These are phyloP conservation scores for Achaetomiella virescens DNA, from an alignment of 495 filamentous ascomycete genomes.

Conservation along the genomic window DNA sequence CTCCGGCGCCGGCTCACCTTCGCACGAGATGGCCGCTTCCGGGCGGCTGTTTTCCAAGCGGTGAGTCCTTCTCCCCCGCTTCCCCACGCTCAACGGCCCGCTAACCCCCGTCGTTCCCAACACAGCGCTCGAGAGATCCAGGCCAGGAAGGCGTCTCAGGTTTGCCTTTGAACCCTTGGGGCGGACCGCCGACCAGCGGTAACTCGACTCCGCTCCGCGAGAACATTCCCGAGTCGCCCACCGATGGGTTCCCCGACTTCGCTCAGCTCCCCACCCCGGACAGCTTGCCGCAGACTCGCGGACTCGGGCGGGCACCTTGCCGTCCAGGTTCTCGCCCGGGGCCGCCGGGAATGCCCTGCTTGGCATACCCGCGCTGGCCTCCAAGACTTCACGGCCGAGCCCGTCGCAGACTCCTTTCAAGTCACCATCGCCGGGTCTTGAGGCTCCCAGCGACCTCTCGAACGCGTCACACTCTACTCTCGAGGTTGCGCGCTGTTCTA, in stretches of 20 bases:
- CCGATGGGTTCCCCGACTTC: slow-evolving; percentile 91
- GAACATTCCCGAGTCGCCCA: slow-evolving; percentile 95
- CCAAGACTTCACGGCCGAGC: slow-evolving; percentile 80
- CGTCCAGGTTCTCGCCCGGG: slow-evolving; percentile 80
- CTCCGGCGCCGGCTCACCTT: slow-evolving; percentile 92
- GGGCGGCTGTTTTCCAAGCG: slow-evolving; percentile 80
- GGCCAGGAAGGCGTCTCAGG: slow-evolving; percentile 78
- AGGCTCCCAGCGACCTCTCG: slow-evolving; percentile 47
- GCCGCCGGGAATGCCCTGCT: slow-evolving; percentile 53
- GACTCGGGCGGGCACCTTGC: slow-evolving; percentile 90
- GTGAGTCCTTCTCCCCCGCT: slow-evolving; percentile 46
- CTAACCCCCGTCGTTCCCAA: slow-evolving; percentile 11
- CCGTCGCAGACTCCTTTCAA: slow-evolving; percentile 89
- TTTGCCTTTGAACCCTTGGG: slow-evolving; percentile 80
- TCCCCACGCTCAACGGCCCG: slow-evolving; percentile 17
- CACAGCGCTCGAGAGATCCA: slow-evolving; percentile 89
- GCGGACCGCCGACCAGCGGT: slow-evolving; percentile 81
- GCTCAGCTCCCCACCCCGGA: slow-evolving; percentile 55
- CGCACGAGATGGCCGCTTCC: slow-evolving; percentile 74
- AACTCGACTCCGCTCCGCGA: slow-evolving; percentile 94
- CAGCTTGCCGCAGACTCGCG: slow-evolving; percentile 53
- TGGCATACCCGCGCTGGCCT: slow-evolving; percentile 57
- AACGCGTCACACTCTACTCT: slow-evolving; percentile 68
- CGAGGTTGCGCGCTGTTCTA: slow-evolving; percentile 84
- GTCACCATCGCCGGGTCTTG: slow-evolving; percentile 65